A percentile compares a stretch with the other conserved stretches of the same genome.
These are phyloP conservation scores for Zoysia pacifica DNA, from an alignment of 176 grass and related monocot species.

Conservation along the genomic window DNA sequence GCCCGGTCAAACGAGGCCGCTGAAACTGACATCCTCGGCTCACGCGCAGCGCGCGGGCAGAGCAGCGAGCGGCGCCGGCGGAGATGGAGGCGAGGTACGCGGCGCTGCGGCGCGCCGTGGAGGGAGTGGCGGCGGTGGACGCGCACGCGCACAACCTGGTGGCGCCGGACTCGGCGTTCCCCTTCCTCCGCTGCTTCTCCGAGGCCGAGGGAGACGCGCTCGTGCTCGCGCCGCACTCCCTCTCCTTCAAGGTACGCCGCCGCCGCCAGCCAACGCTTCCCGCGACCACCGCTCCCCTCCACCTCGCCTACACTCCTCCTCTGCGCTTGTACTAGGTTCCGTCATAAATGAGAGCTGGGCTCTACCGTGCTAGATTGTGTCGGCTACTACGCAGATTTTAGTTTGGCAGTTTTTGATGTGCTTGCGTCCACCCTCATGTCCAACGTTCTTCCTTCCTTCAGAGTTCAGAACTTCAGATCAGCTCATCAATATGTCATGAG, in stretches of 20 bases:
- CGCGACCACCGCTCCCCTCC: too few species aligned
- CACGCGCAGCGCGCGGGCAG: neutral
- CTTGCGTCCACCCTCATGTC: neutral
- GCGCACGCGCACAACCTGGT: constrained; percentile 91
- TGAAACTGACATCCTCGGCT: neutral
- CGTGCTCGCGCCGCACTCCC: constrained; percentile 62
- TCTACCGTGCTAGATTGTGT: constrained; percentile 1
- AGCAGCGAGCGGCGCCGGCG: neutral
- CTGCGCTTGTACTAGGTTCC: neutral
- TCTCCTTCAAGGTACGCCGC: constrained; percentile 86
- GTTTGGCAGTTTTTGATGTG: constrained; percentile 1
- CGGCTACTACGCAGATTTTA: neutral
- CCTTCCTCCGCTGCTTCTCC: constrained; percentile 83
- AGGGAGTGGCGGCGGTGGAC: constrained; percentile 64
- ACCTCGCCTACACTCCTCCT: too few species aligned
- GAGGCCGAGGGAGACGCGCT: constrained; percentile 88
- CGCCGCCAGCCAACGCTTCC: neutral
- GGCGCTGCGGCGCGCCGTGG: constrained; percentile 63
- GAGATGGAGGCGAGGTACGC: constrained; percentile 60
- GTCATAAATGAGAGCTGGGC: neutral
- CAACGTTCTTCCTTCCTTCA: too few species aligned
- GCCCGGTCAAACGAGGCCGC: constrained; percentile 21
- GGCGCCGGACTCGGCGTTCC: constrained; percentile 55
- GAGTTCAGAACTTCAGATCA: neutral
- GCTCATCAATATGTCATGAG: neutral